Evolutionary conservation across 2,329 filamentous ascomycete species (phyloP).

Genomic region (Fusarium aywerte): DNA sequence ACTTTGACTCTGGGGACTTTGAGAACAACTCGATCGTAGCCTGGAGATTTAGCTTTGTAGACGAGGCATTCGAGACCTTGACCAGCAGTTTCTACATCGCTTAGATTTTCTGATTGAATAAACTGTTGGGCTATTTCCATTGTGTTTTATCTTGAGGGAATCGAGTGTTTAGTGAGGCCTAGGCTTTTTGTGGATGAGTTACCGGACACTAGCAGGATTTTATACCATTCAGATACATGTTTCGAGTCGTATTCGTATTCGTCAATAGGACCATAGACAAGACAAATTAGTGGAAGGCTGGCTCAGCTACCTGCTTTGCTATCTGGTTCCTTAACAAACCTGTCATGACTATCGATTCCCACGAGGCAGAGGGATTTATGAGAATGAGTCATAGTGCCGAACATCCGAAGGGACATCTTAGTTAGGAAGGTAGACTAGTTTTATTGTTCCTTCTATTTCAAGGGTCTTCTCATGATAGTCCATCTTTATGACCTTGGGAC

Average conservation of each 20-base stretch:
- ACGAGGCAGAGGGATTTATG: too few relatives aligned
- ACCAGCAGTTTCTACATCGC: not conserved
- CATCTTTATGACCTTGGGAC: too few relatives aligned
- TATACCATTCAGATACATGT: not conserved
- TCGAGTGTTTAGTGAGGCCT: not conserved
- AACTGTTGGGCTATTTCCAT: slow-evolving; percentile 2
- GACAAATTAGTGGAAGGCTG: not conserved
- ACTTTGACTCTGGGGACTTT: slow-evolving; percentile 8
- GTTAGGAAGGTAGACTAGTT: not conserved
- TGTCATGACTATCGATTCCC: not conserved
- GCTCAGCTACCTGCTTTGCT: not conserved
- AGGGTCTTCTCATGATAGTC: too few relatives aligned
- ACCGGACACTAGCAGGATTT: not conserved
- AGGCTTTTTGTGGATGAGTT: too few relatives aligned
- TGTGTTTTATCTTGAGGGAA: not conserved
- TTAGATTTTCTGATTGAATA: not conserved
- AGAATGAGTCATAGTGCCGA: not conserved
- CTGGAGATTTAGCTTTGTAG: slow-evolving; percentile 1
- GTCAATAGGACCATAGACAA: not conserved
- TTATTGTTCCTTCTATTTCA: not conserved
- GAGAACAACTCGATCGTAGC: not conserved
- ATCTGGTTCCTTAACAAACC: not conserved
- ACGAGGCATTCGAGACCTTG: slow-evolving; percentile 22
- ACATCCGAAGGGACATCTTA: not conserved
- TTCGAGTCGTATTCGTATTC: not conserved